Base-by-base conservation (phyloP, 2,329 filamentous ascomycete species). In the Aspergillus japonicus region DNA sequence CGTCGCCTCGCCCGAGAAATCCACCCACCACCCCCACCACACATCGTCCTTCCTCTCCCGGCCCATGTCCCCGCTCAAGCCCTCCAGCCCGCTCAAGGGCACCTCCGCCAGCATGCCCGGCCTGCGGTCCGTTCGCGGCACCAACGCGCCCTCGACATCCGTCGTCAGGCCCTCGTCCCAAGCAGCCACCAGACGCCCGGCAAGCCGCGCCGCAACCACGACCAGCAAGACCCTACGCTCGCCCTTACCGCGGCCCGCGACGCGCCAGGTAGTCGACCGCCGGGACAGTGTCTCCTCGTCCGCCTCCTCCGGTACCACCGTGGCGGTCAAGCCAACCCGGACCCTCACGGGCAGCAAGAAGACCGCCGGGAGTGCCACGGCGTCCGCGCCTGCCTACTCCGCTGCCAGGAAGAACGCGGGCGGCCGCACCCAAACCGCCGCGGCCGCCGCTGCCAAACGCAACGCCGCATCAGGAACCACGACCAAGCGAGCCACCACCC, bases 11-110 rank as follows among this genome's bases (percentile, higher is more conserved):
- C 74, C 76, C 16, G 72, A 81, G 69, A 74, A 76, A 59, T 61
- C 71, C 4, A 74, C 80, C 23, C 73, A 79, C 6, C 69, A 80
- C 84, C 3, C 26, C 26, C 26, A 29, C 7, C 26, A 8, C 26
- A 29, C 26, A 29, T 29, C 26, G 26, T 81, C 33, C 33, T 35
- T 82, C 58, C 79, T 87, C 44, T 80, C 84, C 2, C 83, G 85
- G 24, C 83, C 87, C 24, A 78, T 81, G 16, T 89, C 88, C 24
- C 87, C 88, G 1, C 69, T 85, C n/a, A 90, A 90, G 69, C 77
- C 76, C 3, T 78, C 78, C 2, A 78, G 75, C 53, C 74, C 75
- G 16, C 65, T 77, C 21, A 75, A 75, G 47, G 69, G 69, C 16
- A 65, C 70, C 6, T 65, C 70, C 1, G 63, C 66, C 16, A 66